These are phyloP conservation scores for Tetragonia tetragonoides DNA, from an alignment of 148 eudicot species.

Conservation along the genomic window DNA sequence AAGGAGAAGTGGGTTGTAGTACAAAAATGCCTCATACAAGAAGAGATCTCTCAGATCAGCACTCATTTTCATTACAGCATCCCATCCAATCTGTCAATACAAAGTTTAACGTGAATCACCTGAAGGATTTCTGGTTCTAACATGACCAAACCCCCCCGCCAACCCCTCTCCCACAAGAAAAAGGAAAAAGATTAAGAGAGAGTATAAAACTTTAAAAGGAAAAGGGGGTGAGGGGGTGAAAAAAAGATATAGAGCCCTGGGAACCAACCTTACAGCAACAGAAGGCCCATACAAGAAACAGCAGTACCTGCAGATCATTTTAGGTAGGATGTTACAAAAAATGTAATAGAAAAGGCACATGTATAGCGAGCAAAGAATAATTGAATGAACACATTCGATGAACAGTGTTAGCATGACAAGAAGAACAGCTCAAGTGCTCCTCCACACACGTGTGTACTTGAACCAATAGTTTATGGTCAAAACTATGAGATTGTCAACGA, in stretches of 20 bases:
- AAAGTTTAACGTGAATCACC: constrained; percentile 3
- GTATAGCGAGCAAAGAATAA: background rate
- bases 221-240: background rate
- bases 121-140: background rate
- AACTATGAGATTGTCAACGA: background rate
- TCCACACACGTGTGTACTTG: background rate
- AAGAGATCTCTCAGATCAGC: constrained; percentile 86
- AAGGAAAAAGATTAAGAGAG: too few species aligned
- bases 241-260: background rate
- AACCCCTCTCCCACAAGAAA: background rate
- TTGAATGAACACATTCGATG: background rate
- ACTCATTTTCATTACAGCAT: constrained; percentile 98
- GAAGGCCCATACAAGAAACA: constrained; percentile 82
- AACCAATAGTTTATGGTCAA: background rate
- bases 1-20: constrained; percentile 94
- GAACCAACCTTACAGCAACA: constrained; percentile 77
- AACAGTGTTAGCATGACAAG: background rate
- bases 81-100: constrained; percentile 81
- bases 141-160: background rate
- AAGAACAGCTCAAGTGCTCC: too few species aligned
- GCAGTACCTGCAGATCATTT: constrained; percentile 53
- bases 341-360: background rate
- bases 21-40: constrained; percentile 92
- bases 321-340: constrained; percentile 5
- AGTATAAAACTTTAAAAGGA: too few species aligned